phyloP scores from a whole-genome alignment of 176 grass and related monocot genomes.

The Areca catechu region DNA sequence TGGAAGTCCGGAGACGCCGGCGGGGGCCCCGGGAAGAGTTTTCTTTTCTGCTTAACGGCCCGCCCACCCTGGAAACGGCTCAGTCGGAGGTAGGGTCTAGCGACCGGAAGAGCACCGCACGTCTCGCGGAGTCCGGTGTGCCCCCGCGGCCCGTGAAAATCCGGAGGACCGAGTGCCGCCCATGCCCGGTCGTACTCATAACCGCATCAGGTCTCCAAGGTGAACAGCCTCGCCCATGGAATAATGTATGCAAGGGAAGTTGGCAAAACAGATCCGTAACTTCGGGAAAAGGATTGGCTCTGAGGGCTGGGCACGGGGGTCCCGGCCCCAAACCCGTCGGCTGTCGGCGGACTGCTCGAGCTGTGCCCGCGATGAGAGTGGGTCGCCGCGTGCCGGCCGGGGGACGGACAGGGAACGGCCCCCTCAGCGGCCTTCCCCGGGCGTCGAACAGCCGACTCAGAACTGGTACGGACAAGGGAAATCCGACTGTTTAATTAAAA shows the following conservation, averaged over 20 bases:
- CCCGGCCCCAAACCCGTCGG: not conserved
- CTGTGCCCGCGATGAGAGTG: no score
- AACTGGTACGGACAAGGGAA: constrained; percentile 38
- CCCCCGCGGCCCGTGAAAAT: constrained; percentile 61
- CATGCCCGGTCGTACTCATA: constrained; percentile 39
- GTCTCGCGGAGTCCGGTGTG: constrained; percentile 49
- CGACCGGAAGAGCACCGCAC: constrained; percentile 52
- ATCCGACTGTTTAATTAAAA: constrained; percentile 45
- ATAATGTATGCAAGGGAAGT: constrained; percentile 37
- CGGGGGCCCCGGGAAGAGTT: constrained; percentile 13
- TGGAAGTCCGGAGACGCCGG: no score
- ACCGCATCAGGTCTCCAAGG: constrained; percentile 50
- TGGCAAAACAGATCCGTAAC: constrained; percentile 29
- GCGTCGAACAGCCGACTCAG: constrained; percentile 26
- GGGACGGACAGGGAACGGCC: not conserved
- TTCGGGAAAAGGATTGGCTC: constrained; percentile 22
- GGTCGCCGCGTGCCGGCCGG: not conserved
- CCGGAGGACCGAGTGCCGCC: constrained; percentile 36
- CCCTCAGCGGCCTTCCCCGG: constrained; percentile 24
- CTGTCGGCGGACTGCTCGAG: no score
- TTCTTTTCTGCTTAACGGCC: constrained; percentile 19
- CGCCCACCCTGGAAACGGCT: constrained; percentile 11
- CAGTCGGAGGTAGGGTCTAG: constrained; percentile 49
- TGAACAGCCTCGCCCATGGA: constrained; percentile 42
- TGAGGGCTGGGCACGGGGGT: constrained; percentile 20